Conservation (phyloP, 1,284 basidiomycete species). For the Ganoderma sp. region DNA sequence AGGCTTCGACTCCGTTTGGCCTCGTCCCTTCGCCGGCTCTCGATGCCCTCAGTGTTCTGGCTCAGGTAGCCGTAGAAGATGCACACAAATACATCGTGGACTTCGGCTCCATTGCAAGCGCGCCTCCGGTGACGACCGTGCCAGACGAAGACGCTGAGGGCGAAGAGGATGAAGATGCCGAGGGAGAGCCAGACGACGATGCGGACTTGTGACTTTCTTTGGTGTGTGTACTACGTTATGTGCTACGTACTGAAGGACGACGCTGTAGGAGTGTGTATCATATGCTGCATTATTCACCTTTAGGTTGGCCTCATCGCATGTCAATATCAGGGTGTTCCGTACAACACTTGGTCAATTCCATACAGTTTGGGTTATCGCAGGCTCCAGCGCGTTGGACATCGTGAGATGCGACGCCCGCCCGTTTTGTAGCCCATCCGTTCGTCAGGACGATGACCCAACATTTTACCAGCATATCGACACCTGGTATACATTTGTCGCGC, state of each 20-base stretch:
- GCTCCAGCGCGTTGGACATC: not conserved
- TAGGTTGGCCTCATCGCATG: not conserved
- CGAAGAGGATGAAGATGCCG: conserved; percentile 42
- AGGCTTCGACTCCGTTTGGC: conserved; percentile 29
- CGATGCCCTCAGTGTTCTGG: conserved; percentile 17
- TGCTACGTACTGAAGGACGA: conserved; percentile 23
- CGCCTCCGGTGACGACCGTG: not conserved
- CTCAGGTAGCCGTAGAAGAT: conserved; percentile 17
- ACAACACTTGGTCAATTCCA: not conserved
- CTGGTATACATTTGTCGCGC: not conserved
- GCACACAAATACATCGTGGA: conserved; percentile 8
- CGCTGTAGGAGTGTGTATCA: conserved; percentile 33
- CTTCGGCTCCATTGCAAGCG: conserved; percentile 3
- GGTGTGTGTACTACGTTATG: conserved; percentile 31
- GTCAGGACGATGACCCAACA: not conserved
- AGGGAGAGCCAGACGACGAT: conserved; percentile 42
- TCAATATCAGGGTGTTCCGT: not conserved
- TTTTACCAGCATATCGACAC: not conserved
- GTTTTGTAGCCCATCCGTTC: not conserved
- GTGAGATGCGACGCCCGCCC: not conserved
- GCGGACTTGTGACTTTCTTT: conserved; percentile 21
- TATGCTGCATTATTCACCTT: conserved; percentile 48
- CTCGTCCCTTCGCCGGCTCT: conserved; percentile 10
- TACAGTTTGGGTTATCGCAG: not conserved
- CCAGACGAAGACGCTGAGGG: conserved; percentile 43